These are phyloP conservation scores for Haematococcus sp. DNA, from an alignment of 139 green algal species.

Conservation along the genomic window DNA sequence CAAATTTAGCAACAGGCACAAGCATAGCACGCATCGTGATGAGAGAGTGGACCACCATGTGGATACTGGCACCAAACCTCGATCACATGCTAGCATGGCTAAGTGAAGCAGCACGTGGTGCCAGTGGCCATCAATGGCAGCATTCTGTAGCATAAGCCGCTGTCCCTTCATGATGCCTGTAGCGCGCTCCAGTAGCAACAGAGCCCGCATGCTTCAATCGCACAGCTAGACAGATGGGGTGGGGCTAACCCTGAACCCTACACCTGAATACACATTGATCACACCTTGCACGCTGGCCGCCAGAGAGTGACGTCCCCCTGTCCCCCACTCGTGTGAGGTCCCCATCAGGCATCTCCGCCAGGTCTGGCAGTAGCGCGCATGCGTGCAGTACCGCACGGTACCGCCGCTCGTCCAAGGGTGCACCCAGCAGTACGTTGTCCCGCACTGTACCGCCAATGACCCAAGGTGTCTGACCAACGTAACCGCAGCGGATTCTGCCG, in stretches of 20 bases:
- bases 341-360: constrained; percentile 44
- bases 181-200: too few relatives aligned
- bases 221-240: too few relatives aligned
- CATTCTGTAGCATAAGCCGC: too few relatives aligned
- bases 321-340: constrained; percentile 60
- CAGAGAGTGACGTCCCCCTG: constrained; percentile 41
- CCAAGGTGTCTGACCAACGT: constrained; percentile 66
- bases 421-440: constrained; percentile 60
- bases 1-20: too few relatives aligned
- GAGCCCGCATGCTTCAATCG: too few relatives aligned
- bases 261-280: too few relatives aligned
- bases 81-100: too few relatives aligned
- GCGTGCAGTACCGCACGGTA: constrained; percentile 62
- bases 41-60: neutral
- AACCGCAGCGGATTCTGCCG: constrained; percentile 27
- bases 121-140: too few relatives aligned
- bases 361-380: constrained; percentile 58
- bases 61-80: too few relatives aligned
- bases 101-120: too few relatives aligned
- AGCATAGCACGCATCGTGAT: neutral
- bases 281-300: constrained; percentile 46
- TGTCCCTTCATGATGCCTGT: too few relatives aligned
- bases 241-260: too few relatives aligned
- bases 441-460: constrained; percentile 56
- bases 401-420: constrained; percentile 25